Evolutionary conservation across 2,329 filamentous ascomycete genomes (phyloP).

Genomic region (Coniochaeta hoffmannii): DNA sequence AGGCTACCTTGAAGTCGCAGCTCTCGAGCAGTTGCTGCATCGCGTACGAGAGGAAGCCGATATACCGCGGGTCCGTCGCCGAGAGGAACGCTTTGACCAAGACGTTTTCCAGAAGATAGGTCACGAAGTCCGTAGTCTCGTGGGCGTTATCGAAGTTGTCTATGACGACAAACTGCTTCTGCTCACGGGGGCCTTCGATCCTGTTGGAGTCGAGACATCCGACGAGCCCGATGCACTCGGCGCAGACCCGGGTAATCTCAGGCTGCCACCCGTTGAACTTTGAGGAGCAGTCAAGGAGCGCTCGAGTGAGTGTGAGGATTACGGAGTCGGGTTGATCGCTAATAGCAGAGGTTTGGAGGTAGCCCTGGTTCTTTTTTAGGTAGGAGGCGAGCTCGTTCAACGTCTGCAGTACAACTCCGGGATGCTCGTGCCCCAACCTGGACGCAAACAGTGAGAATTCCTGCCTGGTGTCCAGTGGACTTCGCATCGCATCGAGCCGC

Average conservation of each 20-base stretch:
- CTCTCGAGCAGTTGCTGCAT: constrained; percentile 87
- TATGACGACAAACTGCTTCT: constrained; percentile 75
- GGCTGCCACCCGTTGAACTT: constrained; percentile 64
- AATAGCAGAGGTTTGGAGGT: constrained; percentile 70
- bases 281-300: constrained; percentile 77
- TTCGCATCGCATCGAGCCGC: constrained; percentile 58
- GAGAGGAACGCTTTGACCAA: constrained; percentile 89
- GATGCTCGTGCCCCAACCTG: constrained; percentile 75
- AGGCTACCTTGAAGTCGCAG: constrained; percentile 61
- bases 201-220: constrained; percentile 89
- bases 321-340: constrained; percentile 78
- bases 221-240: constrained; percentile 77
- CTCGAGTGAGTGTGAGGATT: constrained; percentile 63
- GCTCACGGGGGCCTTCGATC: constrained; percentile 70
- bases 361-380: constrained; percentile 64
- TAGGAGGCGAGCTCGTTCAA: constrained; percentile 70
- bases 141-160: constrained; percentile 74
- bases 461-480: constrained; percentile 56
- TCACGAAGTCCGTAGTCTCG: constrained; percentile 79
- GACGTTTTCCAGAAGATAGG: constrained; percentile 79
- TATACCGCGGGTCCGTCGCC: constrained; percentile 76
- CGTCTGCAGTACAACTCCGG: constrained; percentile 76
- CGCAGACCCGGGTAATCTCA: constrained; percentile 65
- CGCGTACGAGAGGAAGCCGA: constrained; percentile 86
- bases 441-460: constrained; percentile 64